Evolutionary conservation across 179 eudicot species (phyloP).

Genomic region (Silene noctiflora): DNA sequence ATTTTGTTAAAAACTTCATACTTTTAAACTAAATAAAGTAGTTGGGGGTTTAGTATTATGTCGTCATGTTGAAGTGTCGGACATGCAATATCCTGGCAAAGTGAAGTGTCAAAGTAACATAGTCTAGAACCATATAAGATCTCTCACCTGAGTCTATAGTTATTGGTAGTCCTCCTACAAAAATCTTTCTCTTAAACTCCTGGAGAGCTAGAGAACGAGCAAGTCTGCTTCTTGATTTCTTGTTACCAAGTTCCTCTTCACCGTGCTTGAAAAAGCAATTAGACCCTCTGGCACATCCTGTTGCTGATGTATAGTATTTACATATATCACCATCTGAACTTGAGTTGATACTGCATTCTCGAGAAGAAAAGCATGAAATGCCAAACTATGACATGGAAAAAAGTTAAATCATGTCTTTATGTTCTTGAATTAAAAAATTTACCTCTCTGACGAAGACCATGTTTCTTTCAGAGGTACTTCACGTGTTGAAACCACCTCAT

Average conservation of each 20-base stretch:
- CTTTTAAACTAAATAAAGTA: background rate
- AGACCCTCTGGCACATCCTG: constrained; percentile 39
- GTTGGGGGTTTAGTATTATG: background rate
- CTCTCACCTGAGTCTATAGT: constrained; percentile 35
- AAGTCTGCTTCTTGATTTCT: constrained; percentile 22
- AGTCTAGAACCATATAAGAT: background rate
- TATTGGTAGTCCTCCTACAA: constrained; percentile 40
- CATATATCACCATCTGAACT: constrained; percentile 29
- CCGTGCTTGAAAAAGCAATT: constrained; percentile 34
- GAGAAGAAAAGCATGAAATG: constrained; percentile 2
- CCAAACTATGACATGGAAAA: background rate
- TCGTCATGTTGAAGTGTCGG: too few species aligned
- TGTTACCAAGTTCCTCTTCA: constrained; percentile 26
- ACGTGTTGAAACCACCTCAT: constrained; percentile 29
- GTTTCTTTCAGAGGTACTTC: constrained; percentile 30
- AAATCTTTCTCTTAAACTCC: constrained; percentile 33
- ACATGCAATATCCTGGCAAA: too few species aligned
- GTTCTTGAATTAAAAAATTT: constrained; percentile 1
- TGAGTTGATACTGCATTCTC: constrained; percentile 27
- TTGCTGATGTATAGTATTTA: constrained; percentile 34
- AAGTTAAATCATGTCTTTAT: background rate
- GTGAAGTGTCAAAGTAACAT: too few species aligned
- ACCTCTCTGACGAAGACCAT: constrained; percentile 34
- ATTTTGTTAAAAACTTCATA: too few species aligned
- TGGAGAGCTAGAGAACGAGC: constrained; percentile 26